Evolutionary conservation across 495 filamentous ascomycete genomes (phyloP).

Genomic region (Mycothermus thermophilus): DNA sequence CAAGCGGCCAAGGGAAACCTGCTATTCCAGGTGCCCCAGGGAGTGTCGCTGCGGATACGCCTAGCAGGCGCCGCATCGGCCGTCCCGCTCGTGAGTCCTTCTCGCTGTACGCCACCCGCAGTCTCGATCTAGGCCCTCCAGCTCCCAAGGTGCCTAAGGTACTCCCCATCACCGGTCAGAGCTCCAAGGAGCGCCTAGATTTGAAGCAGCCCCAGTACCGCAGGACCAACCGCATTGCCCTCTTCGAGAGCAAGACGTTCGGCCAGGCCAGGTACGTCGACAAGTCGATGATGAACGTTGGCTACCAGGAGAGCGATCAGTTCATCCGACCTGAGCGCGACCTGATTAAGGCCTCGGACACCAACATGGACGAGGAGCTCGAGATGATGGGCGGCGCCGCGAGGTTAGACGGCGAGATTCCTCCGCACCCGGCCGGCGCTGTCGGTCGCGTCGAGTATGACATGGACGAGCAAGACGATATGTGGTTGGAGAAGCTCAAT

Average conservation of each 20-base stretch:
- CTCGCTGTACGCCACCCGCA: conserved; percentile 33
- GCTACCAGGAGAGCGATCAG: conserved; percentile 87
- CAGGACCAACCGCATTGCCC: conserved; percentile 38
- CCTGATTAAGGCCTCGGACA: conserved; percentile 63
- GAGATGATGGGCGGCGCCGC: conserved; percentile 47
- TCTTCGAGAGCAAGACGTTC: conserved; percentile 42
- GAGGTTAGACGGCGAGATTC: conserved; percentile 45
- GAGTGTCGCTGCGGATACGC: conserved; percentile 19
- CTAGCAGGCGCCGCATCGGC: conserved; percentile 31
- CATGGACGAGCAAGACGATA: conserved; percentile 98
- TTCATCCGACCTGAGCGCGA: conserved; percentile 63
- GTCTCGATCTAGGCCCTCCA: conserved; percentile 21
- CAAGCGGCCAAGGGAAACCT: conserved; percentile 16
- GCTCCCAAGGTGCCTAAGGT: conserved; percentile 34
- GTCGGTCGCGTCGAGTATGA: conserved; percentile 90
- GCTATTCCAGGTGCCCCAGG: conserved; percentile 9
- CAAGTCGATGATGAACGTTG: conserved; percentile 81
- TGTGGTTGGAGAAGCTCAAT: conserved; percentile 85
- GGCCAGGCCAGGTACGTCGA: conserved; percentile 55
- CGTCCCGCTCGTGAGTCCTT: conserved; percentile 35
- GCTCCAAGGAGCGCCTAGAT: conserved; percentile 45
- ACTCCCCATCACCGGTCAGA: conserved; percentile 40
- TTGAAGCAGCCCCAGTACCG: conserved; percentile 45
- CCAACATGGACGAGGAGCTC: conserved; percentile 68
- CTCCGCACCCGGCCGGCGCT: conserved; percentile 19